A percentile compares a stretch with the other conserved stretches of the same genome.
Evolutionary conservation across 257 asterid species (phyloP).

Genomic region (Agastache rugosa): DNA sequence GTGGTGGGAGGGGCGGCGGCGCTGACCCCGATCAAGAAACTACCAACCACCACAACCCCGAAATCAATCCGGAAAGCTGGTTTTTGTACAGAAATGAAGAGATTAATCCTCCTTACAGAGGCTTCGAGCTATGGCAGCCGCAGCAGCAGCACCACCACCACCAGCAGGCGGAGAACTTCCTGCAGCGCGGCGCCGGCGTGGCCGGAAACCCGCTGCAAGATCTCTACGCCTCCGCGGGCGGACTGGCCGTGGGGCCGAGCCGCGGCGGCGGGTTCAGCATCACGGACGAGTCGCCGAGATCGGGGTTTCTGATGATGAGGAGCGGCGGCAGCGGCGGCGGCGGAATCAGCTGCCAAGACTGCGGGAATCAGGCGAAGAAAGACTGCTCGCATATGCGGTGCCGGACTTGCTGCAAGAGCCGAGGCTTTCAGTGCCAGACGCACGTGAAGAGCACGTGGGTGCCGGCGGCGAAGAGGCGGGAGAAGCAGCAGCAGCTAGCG

Average conservation of each 20-base stretch:
- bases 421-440: constrained; percentile 78
- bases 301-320: constrained; percentile 74
- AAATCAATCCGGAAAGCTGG: constrained; percentile 76
- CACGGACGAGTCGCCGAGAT: constrained; percentile 55
- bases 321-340: constrained; percentile 53
- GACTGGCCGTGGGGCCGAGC: constrained; percentile 62
- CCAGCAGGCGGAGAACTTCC: constrained; percentile 44
- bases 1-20: constrained; percentile 21
- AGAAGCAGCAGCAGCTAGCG: constrained; percentile 63
- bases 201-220: constrained; percentile 58
- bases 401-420: constrained; percentile 88
- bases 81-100: constrained; percentile 64
- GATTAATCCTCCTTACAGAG: constrained; percentile 51
- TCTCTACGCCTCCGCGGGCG: constrained; percentile 65
- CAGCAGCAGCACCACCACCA: constrained; percentile 28
- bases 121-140: constrained; percentile 85
- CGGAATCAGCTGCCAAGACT: constrained; percentile 88
- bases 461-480: constrained; percentile 81
- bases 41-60: constrained; percentile 45
- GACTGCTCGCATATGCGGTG: constrained; percentile 90
- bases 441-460: constrained; percentile 95
- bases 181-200: constrained; percentile 34
- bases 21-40: constrained; percentile 46
- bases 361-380: constrained; percentile 90
- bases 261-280: constrained; percentile 43